Conservation (phyloP, 352 stramenopile genomes). For the Plasmopara halstedii region DNA sequence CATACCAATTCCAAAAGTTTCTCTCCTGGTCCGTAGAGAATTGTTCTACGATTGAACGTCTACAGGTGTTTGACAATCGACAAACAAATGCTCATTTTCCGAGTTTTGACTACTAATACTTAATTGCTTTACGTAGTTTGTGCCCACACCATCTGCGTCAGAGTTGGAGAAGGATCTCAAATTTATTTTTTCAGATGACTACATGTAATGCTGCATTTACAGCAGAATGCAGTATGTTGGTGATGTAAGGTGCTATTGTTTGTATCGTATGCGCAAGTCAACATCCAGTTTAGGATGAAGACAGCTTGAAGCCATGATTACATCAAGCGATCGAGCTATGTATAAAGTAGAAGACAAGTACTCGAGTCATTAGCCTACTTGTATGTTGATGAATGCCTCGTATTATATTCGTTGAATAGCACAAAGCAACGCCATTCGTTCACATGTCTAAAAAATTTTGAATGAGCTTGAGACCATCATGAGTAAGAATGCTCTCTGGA, state of each 20-base stretch:
- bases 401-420: background rate
- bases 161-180: conserved; percentile 46
- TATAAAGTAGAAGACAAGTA: conserved; percentile 21
- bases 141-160: conserved; percentile 23
- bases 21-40: conserved; percentile 76
- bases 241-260: too few species aligned
- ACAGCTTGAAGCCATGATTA: background rate
- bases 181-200: conserved; percentile 80
- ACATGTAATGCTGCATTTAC: conserved; percentile 8
- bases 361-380: conserved; percentile 10
- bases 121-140: conserved; percentile 26
- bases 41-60: conserved; percentile 51
- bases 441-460: conserved; percentile 86
- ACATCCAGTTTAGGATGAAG: too few species aligned
- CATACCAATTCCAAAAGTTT: conserved; percentile 79
- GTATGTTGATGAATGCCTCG: too few species aligned
- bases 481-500: conserved; percentile 81
- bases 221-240: background rate
- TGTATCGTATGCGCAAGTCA: too few species aligned
- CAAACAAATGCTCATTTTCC: too few species aligned
- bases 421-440: conserved; percentile 1
- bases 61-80: conserved; percentile 34
- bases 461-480: conserved; percentile 76
- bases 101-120: too few species aligned
- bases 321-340: background rate